Evolutionary conservation across 768 basidiomycete species (phyloP).

Genomic region (Boletellus ananiceps): DNA sequence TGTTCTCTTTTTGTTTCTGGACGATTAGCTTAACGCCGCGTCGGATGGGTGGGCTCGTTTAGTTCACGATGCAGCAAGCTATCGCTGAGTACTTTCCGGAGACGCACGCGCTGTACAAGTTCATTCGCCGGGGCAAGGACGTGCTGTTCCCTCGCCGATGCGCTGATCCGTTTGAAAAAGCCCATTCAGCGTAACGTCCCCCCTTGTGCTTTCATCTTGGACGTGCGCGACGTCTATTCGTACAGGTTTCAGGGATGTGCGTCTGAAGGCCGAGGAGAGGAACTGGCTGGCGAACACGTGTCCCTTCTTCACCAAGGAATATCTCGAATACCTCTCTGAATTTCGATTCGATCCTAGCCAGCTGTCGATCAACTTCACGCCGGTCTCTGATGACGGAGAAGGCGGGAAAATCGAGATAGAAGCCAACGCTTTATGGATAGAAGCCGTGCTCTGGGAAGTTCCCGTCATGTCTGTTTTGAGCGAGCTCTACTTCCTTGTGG

Average conservation of each 20-base stretch:
- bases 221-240: not conserved
- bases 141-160: constrained; percentile 53
- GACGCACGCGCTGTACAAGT: constrained; percentile 65
- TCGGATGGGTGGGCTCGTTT: not conserved
- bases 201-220: no score
- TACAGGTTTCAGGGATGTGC: constrained; percentile 65
- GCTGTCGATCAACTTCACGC: constrained; percentile 60
- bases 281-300: constrained; percentile 63
- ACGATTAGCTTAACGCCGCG: no score
- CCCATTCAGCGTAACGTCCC: constrained; percentile 46
- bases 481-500: constrained; percentile 79
- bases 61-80: constrained; percentile 97
- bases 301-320: constrained; percentile 66
- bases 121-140: constrained; percentile 70
- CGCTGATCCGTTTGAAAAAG: constrained; percentile 33
- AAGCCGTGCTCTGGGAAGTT: constrained; percentile 93
- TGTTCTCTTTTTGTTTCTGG: no score
- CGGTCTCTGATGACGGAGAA: constrained; percentile 44
- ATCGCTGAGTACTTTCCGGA: constrained; percentile 74
- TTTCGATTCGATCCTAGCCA: constrained; percentile 69
- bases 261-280: constrained; percentile 56
- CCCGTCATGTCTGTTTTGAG: constrained; percentile 90
- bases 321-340: constrained; percentile 69
- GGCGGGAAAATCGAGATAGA: constrained; percentile 70
- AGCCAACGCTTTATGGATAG: constrained; percentile 67